phyloP scores from a whole-genome alignment of 331 rosid genomes.

The Phaseolus coccineus region DNA sequence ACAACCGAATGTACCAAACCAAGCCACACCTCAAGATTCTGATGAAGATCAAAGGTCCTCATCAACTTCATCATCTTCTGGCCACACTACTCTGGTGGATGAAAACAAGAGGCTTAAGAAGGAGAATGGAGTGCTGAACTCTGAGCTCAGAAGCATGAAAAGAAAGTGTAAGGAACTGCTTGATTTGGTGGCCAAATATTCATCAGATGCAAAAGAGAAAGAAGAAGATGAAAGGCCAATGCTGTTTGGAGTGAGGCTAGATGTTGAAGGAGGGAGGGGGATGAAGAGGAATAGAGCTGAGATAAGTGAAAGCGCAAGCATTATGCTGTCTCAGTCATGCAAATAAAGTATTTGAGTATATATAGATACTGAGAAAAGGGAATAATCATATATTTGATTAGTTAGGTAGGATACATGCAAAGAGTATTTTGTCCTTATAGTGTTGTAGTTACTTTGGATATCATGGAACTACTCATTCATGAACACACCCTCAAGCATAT shows the following conservation, averaged over 20 bases:
- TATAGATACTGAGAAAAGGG: neutral
- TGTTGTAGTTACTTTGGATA: constrained; percentile 29
- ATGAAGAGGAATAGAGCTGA: constrained; percentile 70
- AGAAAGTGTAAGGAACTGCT: constrained; percentile 75
- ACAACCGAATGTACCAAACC: constrained; percentile 26
- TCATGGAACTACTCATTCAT: neutral
- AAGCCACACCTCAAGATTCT: constrained; percentile 44
- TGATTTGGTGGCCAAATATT: constrained; percentile 62
- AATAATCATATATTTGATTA: constrained; percentile 14
- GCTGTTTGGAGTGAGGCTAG: constrained; percentile 88
- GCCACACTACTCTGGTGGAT: constrained; percentile 58
- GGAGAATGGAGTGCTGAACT: constrained; percentile 73
- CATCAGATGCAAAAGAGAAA: constrained; percentile 33
- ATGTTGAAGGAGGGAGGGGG: constrained; percentile 69
- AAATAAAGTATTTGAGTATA: constrained; percentile 48
- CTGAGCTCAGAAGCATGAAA: constrained; percentile 73
- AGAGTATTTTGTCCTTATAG: neutral
- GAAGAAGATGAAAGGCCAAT: constrained; percentile 62
- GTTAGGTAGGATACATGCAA: neutral
- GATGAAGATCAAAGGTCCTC: constrained; percentile 89
- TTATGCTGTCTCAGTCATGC: constrained; percentile 80
- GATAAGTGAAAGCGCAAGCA: constrained; percentile 59
- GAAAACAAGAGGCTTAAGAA: constrained; percentile 85
- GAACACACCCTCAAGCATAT: constrained; percentile 36
- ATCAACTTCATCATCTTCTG: constrained; percentile 75